Evolutionary conservation across 495 filamentous ascomycete species (phyloP).

Genomic region (Hypoxylon intermedium): DNA sequence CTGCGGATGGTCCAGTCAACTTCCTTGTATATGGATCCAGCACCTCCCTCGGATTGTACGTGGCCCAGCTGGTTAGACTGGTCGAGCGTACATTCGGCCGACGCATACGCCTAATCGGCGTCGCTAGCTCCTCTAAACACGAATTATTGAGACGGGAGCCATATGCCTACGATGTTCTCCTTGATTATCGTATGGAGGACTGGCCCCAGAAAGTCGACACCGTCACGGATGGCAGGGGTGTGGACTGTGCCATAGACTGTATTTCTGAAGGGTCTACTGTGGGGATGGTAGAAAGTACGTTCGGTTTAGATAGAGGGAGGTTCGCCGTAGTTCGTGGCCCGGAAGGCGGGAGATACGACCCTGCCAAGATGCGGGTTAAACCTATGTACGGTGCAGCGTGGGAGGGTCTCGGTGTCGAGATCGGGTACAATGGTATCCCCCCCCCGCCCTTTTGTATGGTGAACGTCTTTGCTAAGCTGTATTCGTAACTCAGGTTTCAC

Average conservation of each 20-base stretch:
- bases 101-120: slow-evolving; percentile 43
- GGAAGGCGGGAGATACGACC: slow-evolving; percentile 41
- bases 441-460: too few species aligned
- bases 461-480: too few species aligned
- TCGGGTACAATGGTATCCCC: slow-evolving; percentile 39
- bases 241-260: slow-evolving; percentile 48
- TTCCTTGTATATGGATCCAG: slow-evolving; percentile 53
- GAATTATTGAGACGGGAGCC: slow-evolving; percentile 30
- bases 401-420: slow-evolving; percentile 51
- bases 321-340: slow-evolving; percentile 45
- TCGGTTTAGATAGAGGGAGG: slow-evolving; percentile 15
- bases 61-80: slow-evolving; percentile 46
- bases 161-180: slow-evolving; percentile 57
- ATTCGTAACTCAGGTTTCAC: slow-evolving; percentile 14
- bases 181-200: slow-evolving; percentile 63
- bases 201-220: slow-evolving; percentile 60
- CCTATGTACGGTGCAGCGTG: slow-evolving; percentile 51
- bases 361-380: slow-evolving; percentile 36
- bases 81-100: slow-evolving; percentile 23
- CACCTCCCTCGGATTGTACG: slow-evolving; percentile 50
- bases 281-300: slow-evolving; percentile 13
- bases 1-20: slow-evolving; percentile 7
- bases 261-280: slow-evolving; percentile 50
- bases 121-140: slow-evolving; percentile 40
- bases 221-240: slow-evolving; percentile 29